Percentiles rank a stretch among this genome's conserved stretches.
These are phyloP conservation scores for Stramenopiles sp. DNA, from an alignment of 352 stramenopile species.

Conservation along the genomic window DNA sequence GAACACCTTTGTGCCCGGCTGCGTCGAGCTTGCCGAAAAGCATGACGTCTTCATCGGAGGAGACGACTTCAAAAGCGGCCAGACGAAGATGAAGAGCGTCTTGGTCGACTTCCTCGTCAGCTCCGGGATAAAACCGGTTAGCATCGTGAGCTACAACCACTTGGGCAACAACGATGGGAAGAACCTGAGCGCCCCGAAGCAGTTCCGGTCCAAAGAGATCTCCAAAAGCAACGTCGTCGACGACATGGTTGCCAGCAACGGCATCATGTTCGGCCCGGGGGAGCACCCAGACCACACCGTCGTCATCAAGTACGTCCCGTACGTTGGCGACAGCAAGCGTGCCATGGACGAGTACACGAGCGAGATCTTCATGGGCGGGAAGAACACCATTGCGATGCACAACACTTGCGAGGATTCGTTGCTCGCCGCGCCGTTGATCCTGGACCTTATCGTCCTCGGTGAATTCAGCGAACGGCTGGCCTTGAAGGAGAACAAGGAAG, in stretches of 20 bases:
- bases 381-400: conserved; percentile 99
- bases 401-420: conserved; percentile 99
- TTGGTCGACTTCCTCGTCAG: conserved; percentile 97
- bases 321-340: conserved; percentile 94
- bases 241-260: conserved; percentile 93
- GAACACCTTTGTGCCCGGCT: conserved; percentile 97
- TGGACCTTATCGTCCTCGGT: conserved; percentile 91
- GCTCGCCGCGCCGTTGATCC: conserved; percentile 87
- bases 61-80: conserved; percentile 97
- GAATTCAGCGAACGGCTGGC: conserved; percentile 89
- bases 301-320: conserved; percentile 99
- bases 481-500: conserved; percentile 34
- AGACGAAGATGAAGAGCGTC: conserved; percentile 99
- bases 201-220: conserved; percentile 99
- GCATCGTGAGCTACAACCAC: conserved; percentile 99
- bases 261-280: conserved; percentile 88
- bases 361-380: conserved; percentile 99
- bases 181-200: conserved; percentile 91
- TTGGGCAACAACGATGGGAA: conserved; percentile 99
- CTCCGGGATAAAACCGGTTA: conserved; percentile 94
- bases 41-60: conserved; percentile 90
- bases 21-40: conserved; percentile 73
- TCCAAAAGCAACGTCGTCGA: conserved; percentile 98
- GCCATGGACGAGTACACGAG: conserved; percentile 99
- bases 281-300: conserved; percentile 98